Evolutionary conservation across 2,329 filamentous ascomycete species (phyloP), one percentile per base, ranked within the genome.

Genomic region (Albifimbria verrucaria): DNA sequence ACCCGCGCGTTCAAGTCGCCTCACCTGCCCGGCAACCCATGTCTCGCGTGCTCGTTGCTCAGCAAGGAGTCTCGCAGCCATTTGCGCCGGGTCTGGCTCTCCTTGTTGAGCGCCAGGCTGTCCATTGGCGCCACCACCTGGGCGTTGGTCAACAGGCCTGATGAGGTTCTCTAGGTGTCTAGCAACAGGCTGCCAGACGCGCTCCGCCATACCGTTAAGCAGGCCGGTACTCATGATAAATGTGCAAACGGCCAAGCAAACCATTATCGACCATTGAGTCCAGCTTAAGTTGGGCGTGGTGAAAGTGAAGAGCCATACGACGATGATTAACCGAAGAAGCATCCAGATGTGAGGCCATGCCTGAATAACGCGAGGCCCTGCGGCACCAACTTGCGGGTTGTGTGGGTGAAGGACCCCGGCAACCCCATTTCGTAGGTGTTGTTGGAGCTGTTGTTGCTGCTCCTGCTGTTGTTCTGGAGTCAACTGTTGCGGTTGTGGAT

Each of bases 271-370:
- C 78, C 79, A 85, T 47, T 83, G 77, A 9, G 76, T 77, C 82
- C 82, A 86, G 60, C 77, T 85, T 2, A 77, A 73, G 44, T 77
- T 75, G 0, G 80, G 77, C 10, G 77, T 77, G 1, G 83, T 86
- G 55, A 87, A 86, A n/a, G n/a, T 7, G 18, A 39, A 39, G 68
- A 85, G 83, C 81, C 82, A 87, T 12, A 87, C 77, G 63, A 87
- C 85, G 6, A 82, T 67, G 11, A 75, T 72, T 9, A 88, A 68
- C 7, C 84, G 77, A 32, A 83, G 69, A 1, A 86, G 59, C 49
- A 87, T 73, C 84, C 83, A 87, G 24, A 87, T 63, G 50, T 86
- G 78, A n/a, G 82, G 82, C 73, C 79, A 81, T n/a, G 82, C 51
- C 17, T 67, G 65, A 50, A 70, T 55, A 6, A 73, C 50, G 12